Evolutionary conservation across 495 filamentous ascomycete species (phyloP), one percentile per base, ranked within the genome.

Genomic region (Aspergillus baeticus): DNA sequence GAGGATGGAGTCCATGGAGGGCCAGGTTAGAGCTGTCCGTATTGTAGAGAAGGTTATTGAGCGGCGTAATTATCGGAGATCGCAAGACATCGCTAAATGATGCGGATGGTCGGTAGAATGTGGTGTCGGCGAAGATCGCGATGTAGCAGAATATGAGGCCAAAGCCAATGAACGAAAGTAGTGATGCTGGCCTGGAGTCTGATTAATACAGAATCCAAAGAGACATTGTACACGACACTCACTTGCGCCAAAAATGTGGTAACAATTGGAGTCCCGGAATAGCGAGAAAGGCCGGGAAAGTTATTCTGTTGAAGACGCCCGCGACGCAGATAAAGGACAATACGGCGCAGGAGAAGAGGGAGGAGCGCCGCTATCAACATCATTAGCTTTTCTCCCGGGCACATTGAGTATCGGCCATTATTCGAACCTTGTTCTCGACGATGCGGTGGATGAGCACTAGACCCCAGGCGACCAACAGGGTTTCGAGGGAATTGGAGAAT

Each of bases 401-500:
- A 6, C 36, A 21, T 35, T 56, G 29, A 39, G 10, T 29, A 36
- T 17, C 33, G 38, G 34, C 37, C 58, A 13, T 54, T 52, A 13
- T 54, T 52, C 46, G 46, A 76, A 94, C 91, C 77, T 87, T 88
- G 61, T 84, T 84, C 34, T 84, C 86, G 33, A 85, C 72, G 58
- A 98, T 92, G 64, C 93, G 85, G 66, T 86, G 85, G 63, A 97
- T 89, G 64, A 98, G 76, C 47, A 97, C 91, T 70, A 98, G 66
- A 58, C 88, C 88, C 94, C 95, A 98, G 45, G 86, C 79, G 15
- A 98, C 92, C 29, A 89, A 80, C 62, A 98, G 77, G 1, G 94
- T 97, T 74, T 98, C 94, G 63, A 97, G 83, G 48, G 91, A 91
- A 71, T 98, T 98, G 67, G 94, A 98, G 73, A 98, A 98, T 33